Evolutionary conservation across 2,329 filamentous ascomycete genomes (phyloP), one percentile per base, ranked within the genome.

Genomic region (Talaromyces sp.): DNA sequence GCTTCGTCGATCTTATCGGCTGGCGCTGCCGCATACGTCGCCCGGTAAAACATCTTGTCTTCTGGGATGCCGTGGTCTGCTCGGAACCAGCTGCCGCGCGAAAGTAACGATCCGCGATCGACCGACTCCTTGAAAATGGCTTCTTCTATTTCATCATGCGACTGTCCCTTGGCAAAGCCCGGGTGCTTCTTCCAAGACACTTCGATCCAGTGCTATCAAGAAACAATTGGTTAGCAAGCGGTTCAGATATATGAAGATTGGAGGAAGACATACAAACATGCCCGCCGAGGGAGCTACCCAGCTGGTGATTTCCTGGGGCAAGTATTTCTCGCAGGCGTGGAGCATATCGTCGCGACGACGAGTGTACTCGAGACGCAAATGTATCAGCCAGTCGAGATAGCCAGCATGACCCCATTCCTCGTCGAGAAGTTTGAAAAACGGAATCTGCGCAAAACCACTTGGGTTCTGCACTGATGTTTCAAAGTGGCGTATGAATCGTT

Each of bases 371-470:
- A 86, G 75, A 54, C 92, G 85, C 69, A 98, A 79, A 72, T 91
- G 84, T 72, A 95, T 90, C 65, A 99, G 78, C 95, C 95, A 99
- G 70, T 88, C 83, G 27, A 99, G 77, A 72, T 96, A 99, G 1
- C 93, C 93, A 49, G 85, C 83, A 71, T 99, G 95, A 27, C 93
- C 95, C 95, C 95, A 99, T 56, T 88, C 87, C 75, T 96, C 92
- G 66, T 99, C 95, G 2, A 99, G 82, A 25, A 99, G 81, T 78
- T 96, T 96, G 80, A 90, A 93, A 59, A 98, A 78, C 9, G 93
- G 81, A 25, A 95, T 80, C 78, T 98, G 93, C 0, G 90, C 87
- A 70, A 96, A 85, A 51, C 95, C 95, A 61, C 86, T 88, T 0
- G 95, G 92, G 19, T 91, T 92, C 72, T 99, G 95, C 53, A 88